Percentiles rank a stretch among this genome's conserved stretches.
Conservation (phyloP, 192 early-diverging fungal species). For the Gaertneriomyces semiglobifer region DNA sequence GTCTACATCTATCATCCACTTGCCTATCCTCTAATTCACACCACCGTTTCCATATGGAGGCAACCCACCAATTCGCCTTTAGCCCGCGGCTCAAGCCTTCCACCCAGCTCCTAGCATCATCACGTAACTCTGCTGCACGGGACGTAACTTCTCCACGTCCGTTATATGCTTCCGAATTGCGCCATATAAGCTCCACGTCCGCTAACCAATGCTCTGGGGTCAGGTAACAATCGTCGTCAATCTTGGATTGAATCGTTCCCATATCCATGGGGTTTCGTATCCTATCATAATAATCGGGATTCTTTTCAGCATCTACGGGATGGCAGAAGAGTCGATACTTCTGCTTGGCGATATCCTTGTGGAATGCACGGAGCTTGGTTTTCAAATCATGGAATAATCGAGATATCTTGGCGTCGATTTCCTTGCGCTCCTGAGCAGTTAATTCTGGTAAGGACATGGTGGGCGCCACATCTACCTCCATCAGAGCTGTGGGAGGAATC, state of each 20-base stretch:
- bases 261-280: slow-evolving; percentile 31
- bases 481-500: slow-evolving; percentile 29
- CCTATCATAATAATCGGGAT: slow-evolving; percentile 47
- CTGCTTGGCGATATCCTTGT: slow-evolving; percentile 52
- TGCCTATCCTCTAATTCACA: too few relatives aligned
- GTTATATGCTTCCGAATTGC: slow-evolving; percentile 23
- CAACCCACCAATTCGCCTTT: too few relatives aligned
- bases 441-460: slow-evolving; percentile 50
- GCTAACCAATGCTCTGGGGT: slow-evolving; percentile 28
- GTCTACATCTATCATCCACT: too few relatives aligned
- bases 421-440: slow-evolving; percentile 44
- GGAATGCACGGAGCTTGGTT: slow-evolving; percentile 52
- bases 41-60: too few relatives aligned
- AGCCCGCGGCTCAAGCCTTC: too few relatives aligned
- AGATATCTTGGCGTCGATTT: slow-evolving; percentile 50
- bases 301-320: slow-evolving; percentile 46
- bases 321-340: slow-evolving; percentile 26
- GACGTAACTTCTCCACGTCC: neutral
- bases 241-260: slow-evolving; percentile 10
- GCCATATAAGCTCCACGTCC: slow-evolving; percentile 18
- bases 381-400: slow-evolving; percentile 52
- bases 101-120: too few relatives aligned
- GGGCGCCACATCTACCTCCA: slow-evolving; percentile 45
- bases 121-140: too few relatives aligned
- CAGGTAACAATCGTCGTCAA: slow-evolving; percentile 18